Percentiles rank a stretch among this genome's conserved stretches.
These are phyloP conservation scores for Thelonectria olida DNA, from an alignment of 2,329 filamentous ascomycete species.

Conservation along the genomic window DNA sequence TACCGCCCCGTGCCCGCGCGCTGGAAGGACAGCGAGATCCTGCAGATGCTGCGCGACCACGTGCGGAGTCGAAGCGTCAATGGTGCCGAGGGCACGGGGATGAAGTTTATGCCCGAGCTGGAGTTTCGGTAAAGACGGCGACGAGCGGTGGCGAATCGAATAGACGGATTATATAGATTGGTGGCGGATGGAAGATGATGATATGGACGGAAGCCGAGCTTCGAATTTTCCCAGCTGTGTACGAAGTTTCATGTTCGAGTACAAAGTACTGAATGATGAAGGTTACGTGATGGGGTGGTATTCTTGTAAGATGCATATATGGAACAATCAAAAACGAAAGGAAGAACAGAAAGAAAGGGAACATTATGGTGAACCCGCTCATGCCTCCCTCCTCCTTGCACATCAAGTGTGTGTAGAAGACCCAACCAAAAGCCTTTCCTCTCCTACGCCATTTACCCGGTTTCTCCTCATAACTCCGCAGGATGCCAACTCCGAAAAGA, in stretches of 20 bases:
- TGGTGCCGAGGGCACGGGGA: conserved; percentile 54
- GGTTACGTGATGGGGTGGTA: background rate
- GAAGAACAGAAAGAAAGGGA: background rate
- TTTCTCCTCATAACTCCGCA: conserved; percentile 20
- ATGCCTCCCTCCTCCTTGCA: conserved; percentile 1
- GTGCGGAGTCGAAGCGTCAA: conserved; percentile 69
- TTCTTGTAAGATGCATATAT: conserved; percentile 21
- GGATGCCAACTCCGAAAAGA: conserved; percentile 25
- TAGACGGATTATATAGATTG: background rate
- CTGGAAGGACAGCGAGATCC: conserved; percentile 85
- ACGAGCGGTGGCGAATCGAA: background rate
- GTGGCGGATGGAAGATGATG: background rate
- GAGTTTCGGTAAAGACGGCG: conserved; percentile 20
- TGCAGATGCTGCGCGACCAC: conserved; percentile 80
- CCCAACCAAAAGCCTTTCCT: background rate
- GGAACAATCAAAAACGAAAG: conserved; percentile 1
- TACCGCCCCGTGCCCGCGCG: conserved; percentile 88
- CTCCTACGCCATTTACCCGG: background rate
- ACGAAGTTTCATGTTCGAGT: background rate
- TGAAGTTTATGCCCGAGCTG: conserved; percentile 67
- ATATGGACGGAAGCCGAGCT: background rate
- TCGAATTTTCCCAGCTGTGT: background rate
- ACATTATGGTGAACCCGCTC: background rate
- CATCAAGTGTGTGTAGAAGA: background rate
- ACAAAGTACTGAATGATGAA: background rate